Base-by-base conservation (phyloP, 1,284 basidiomycete genomes). In the Anthracocystis setariae region DNA sequence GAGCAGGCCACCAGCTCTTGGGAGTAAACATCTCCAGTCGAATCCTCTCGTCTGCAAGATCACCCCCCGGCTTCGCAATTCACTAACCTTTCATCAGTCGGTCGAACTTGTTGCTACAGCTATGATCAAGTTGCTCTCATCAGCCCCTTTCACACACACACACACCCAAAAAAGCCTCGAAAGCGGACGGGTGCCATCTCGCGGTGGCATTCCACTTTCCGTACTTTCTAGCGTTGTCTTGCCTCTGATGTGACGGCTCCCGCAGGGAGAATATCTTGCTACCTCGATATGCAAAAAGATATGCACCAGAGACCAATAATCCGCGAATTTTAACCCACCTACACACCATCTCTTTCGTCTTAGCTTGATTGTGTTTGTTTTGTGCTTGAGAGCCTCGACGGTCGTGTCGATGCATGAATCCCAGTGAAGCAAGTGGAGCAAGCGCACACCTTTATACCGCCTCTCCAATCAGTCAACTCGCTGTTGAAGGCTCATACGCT, bases 271-370 rank as follows among this genome's bases (percentile, higher is more conserved):
- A 68, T 68, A 64, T 67, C 65, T 35, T 29, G 29, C 29, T 29
- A 29, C 29, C 29, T 12, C n/a, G n/a, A n/a, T 29, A 29, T 29
- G 38, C 24, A 49, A 49, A 55, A 61, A 61, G 70, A 67, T 73
- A 73, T 73, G 70, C 70, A 73, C 61, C 70, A 73, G 70, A 73
- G 70, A 52, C 70, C 70, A 73, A 73, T 72, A 72, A 64, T 72
- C 69, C 69, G 69, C 69, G 69, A 72, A 67, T 72, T 42, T 46
- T 40, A 42, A 5, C 40, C 44, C 20, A 44, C 53, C 37, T 24
- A 25, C 54, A 33, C 18, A 23, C 23, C 44, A 37, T 51, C 24
- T 13, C 35, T 17, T n/a, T n/a, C n/a, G 17, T 15, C 21, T 8
- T 25, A 8, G 25, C 15, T 21, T 27, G 17, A 3, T 8, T 54